A percentile compares a stretch with the other conserved stretches of the same genome.
Conservation (phyloP, 2,329 filamentous ascomycete genomes). For the Apiospora sp. region DNA sequence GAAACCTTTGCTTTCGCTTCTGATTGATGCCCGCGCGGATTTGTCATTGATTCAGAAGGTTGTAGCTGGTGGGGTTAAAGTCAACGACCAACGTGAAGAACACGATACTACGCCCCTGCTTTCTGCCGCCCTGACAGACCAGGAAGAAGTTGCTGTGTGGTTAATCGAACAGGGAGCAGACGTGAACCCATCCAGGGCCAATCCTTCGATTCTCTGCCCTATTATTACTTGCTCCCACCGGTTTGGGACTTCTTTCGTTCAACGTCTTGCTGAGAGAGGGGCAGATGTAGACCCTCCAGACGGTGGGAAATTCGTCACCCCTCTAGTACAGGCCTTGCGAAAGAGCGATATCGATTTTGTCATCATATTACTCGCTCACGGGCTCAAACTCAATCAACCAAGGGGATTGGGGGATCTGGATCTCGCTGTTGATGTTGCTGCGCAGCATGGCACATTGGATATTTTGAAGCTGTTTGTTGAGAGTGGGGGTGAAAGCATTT, state of each 20-base stretch:
- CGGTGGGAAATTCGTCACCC: neutral
- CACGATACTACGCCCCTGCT: neutral
- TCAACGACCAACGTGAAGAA: neutral
- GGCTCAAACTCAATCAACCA: neutral
- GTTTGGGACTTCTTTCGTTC: neutral
- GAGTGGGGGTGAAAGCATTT: neutral
- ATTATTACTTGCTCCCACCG: neutral
- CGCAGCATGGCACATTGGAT: neutral
- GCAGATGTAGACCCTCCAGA: neutral
- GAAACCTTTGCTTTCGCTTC: neutral
- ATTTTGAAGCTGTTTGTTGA: neutral
- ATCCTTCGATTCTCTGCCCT: neutral
- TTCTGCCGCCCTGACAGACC: neutral
- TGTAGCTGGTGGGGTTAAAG: neutral
- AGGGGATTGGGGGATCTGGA: neutral
- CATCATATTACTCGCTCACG: neutral
- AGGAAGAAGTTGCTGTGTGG: neutral
- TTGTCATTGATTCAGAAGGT: neutral
- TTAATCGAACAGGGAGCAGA: neutral
- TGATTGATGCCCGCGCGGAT: neutral
- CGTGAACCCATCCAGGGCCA: neutral
- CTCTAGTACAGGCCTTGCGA: neutral
- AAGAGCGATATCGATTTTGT: neutral
- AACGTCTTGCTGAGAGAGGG: neutral
- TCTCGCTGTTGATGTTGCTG: neutral